These are phyloP conservation scores for Cenchrus americanus DNA, from an alignment of 176 grass and related monocot genomes.

Conservation along the genomic window DNA sequence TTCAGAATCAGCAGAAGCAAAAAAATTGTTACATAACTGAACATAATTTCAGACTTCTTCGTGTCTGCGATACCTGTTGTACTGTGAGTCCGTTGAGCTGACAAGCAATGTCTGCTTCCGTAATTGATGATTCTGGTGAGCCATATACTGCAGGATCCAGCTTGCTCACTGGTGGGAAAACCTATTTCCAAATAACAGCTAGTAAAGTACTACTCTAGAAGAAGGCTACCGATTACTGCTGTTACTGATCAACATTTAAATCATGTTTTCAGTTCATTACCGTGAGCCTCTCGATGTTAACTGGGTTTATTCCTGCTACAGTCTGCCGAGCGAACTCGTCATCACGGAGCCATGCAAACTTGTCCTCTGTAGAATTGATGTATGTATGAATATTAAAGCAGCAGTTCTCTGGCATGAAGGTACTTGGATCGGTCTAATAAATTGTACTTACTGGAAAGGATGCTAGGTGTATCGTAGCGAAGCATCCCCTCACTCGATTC, in stretches of 20 bases:
- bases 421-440: neutral
- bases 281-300: constrained; percentile 72
- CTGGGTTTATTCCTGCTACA: constrained; percentile 95
- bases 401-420: neutral
- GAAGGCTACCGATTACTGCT: neutral
- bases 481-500: constrained; percentile 97
- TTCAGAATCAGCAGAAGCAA: constrained; percentile 24
- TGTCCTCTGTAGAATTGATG: constrained; percentile 69
- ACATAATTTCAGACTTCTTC: constrained; percentile 18
- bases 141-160: constrained; percentile 80
- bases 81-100: constrained; percentile 83
- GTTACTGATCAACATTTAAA: neutral
- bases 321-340: constrained; percentile 93
- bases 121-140: constrained; percentile 81
- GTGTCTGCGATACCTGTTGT: constrained; percentile 68
- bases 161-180: constrained; percentile 85
- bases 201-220: constrained; percentile 23
- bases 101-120: constrained; percentile 64
- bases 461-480: constrained; percentile 90
- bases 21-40: constrained; percentile 3
- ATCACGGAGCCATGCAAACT: constrained; percentile 99
- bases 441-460: constrained; percentile 87
- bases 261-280: constrained; percentile 44
- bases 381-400: neutral
- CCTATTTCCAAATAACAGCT: constrained; percentile 48